phyloP scores from a whole-genome alignment of 192 early-diverging fungal genomes.

The Entomortierella beljakovae region DNA sequence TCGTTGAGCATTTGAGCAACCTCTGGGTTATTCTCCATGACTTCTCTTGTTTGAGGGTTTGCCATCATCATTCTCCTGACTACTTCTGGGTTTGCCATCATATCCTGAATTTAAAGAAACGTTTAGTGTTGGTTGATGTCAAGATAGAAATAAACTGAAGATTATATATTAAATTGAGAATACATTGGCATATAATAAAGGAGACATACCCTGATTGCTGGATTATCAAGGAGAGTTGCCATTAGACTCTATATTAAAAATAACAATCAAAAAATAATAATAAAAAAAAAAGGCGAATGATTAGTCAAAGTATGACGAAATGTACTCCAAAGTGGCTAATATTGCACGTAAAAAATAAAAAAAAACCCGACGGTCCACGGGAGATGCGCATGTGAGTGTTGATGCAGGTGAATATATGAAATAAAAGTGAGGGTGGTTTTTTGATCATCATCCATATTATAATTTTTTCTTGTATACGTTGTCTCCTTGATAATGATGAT shows the following conservation, averaged over 20 bases:
- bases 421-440: too few species aligned
- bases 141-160: too few species aligned
- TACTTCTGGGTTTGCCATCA: slow-evolving; percentile 63
- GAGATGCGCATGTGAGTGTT: not conserved
- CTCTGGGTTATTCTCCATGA: slow-evolving; percentile 73
- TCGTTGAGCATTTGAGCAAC: slow-evolving; percentile 72
- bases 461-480: not conserved
- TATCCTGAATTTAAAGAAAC: slow-evolving; percentile 35
- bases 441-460: too few species aligned
- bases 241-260: slow-evolving; percentile 51
- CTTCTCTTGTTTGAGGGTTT: slow-evolving; percentile 66
- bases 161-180: too few species aligned
- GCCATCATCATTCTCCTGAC: slow-evolving; percentile 72
- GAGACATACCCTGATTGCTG: slow-evolving; percentile 52
- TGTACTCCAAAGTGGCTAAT: too few species aligned
- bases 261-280: too few species aligned
- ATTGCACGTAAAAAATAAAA: too few species aligned
- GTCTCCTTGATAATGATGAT: not conserved
- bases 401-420: not conserved
- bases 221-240: slow-evolving; percentile 53
- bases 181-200: not conserved
- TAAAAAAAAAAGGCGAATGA: not conserved
- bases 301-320: too few species aligned
- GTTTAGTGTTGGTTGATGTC: too few species aligned
- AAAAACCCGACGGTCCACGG: too few species aligned